These are phyloP conservation scores for Begonia loranthoides DNA, from an alignment of 306 rosid species.

Conservation along the genomic window DNA sequence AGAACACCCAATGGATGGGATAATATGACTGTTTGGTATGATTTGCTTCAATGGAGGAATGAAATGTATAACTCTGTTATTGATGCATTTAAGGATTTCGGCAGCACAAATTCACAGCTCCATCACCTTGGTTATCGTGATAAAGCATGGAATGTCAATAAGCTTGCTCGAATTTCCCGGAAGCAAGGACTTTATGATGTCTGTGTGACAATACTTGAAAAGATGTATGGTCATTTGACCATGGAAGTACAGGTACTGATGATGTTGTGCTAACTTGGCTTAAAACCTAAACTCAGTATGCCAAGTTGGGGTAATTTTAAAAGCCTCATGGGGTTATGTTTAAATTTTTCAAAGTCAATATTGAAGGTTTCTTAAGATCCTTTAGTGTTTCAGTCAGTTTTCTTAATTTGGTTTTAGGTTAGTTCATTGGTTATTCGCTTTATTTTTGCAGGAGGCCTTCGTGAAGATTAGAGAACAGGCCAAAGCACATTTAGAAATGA, in stretches of 20 bases:
- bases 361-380: not conserved
- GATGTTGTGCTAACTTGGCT: too few relatives aligned
- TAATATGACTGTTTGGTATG: conserved; percentile 95
- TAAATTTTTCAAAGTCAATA: not conserved
- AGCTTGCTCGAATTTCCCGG: conserved; percentile 91
- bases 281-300: too few relatives aligned
- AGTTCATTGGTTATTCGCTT: not conserved
- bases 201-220: conserved; percentile 81
- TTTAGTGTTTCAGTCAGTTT: conserved; percentile 1
- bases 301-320: too few relatives aligned
- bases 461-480: conserved; percentile 96
- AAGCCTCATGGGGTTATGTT: too few relatives aligned
- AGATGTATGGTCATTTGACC: conserved; percentile 90
- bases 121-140: conserved; percentile 99
- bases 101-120: conserved; percentile 59
- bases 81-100: conserved; percentile 90
- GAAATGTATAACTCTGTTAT: conserved; percentile 93
- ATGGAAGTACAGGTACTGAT: conserved; percentile 95
- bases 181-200: conserved; percentile 93
- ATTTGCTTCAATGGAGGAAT: conserved; percentile 98
- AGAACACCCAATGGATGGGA: conserved; percentile 99
- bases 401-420: not conserved
- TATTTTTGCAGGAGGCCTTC: conserved; percentile 78
- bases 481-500: conserved; percentile 79
- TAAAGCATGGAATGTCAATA: conserved; percentile 98